phyloP scores from a whole-genome alignment of 192 early-diverging fungal species.

The Jimgerdemannia lactiflua region DNA sequence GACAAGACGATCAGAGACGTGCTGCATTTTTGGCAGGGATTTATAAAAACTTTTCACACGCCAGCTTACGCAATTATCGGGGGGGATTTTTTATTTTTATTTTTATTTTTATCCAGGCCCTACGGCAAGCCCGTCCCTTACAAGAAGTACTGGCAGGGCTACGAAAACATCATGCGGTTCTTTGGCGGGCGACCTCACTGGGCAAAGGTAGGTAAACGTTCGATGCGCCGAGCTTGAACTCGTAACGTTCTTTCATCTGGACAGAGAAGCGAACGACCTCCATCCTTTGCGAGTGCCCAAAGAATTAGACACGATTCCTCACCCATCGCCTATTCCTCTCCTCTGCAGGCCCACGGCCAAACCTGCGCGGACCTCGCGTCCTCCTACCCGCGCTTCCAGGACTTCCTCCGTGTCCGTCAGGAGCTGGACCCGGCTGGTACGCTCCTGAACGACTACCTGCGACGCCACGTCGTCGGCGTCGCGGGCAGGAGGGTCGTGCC shows the following conservation, averaged over 20 bases:
- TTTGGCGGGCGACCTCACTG: constrained; percentile 70
- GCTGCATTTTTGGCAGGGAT: not conserved
- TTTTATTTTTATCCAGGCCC: constrained; percentile 44
- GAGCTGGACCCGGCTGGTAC: constrained; percentile 63
- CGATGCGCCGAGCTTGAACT: no score
- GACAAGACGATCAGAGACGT: no score
- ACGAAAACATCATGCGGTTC: constrained; percentile 68
- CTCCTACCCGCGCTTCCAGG: constrained; percentile 60
- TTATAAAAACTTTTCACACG: not conserved
- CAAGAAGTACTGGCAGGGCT: constrained; percentile 67
- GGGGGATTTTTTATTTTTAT: constrained; percentile 1
- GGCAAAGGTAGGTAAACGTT: constrained; percentile 53
- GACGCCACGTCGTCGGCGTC: constrained; percentile 46
- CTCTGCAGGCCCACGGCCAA: constrained; percentile 53
- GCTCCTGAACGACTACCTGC: constrained; percentile 72
- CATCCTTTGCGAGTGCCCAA: no score
- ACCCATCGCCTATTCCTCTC: no score
- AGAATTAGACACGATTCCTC: no score
- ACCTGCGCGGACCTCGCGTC: constrained; percentile 42
- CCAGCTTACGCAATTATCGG: not conserved
- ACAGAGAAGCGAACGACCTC: no score
- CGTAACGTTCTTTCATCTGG: no score
- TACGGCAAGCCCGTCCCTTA: constrained; percentile 65
- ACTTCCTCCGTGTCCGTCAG: constrained; percentile 52
- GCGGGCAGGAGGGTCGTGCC: not conserved